Evolutionary conservation across 2,329 filamentous ascomycete species (phyloP), one percentile per base, ranked within the genome.

Genomic region (Gnomoniopsis sp.): DNA sequence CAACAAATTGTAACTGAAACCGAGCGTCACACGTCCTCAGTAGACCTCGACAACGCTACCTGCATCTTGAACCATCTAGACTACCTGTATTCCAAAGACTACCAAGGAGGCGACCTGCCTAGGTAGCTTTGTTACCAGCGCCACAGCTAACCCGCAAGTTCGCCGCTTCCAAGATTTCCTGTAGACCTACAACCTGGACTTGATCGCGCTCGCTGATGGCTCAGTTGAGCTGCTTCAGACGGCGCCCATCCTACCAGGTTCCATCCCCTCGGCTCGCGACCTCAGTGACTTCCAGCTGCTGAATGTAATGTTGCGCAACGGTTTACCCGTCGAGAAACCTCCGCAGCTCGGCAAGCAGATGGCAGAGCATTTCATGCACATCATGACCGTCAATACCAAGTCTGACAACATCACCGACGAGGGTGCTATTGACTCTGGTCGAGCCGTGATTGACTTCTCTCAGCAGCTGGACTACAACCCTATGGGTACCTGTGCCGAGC

Each of bases 231-330:
- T 57, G 6, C 30, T 49, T 6, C 58, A 60, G 30, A 17, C 15
- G n/a, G 17, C 19, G 8, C 33, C 47, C 6, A 17, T 15, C 8
- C 12, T 11, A 17, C 26, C 49, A 26, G 44, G 19, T 14, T 22
- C n/a, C 11, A 41, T 57, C n/a, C 49, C 34, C 17, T 10, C 33
- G 7, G 19, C 54, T 26, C 47, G 41, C 14, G 12, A 50, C 15
- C 34, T 60, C 4, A 57, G 50, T 15, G 58, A 60, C n/a, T 23
- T 52, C 8, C 38, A 53, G n/a, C 21, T 47, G 19, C 44, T 47
- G 44, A 23, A 47, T 23, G 44, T 11, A 12, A 6, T 47, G 21
- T 22, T 47, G 6, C 3, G 2, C 19, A 47, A 26, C 19, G 21
- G 19, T 3, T 6, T 47, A 3, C 44, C 44, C 21, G 21, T 47